These are phyloP conservation scores for Poa pratensis DNA, from an alignment of 176 grass and related monocot genomes.

Conservation along the genomic window DNA sequence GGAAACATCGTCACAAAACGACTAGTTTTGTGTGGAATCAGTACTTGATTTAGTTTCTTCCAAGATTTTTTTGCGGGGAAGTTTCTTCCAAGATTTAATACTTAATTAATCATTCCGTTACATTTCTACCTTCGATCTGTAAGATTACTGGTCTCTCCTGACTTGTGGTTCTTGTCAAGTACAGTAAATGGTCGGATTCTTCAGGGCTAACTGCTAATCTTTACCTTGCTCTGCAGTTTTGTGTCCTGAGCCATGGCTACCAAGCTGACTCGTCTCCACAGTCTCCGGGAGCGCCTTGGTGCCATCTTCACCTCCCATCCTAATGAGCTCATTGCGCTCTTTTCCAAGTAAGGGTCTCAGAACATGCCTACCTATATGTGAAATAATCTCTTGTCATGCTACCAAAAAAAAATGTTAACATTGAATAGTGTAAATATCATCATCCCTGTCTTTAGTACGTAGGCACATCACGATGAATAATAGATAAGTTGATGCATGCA, in stretches of 20 bases:
- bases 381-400: background rate
- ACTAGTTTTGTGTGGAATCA: conserved; percentile 29
- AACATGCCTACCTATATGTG: conserved; percentile 24
- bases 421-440: background rate
- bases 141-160: background rate
- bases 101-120: background rate
- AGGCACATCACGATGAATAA: background rate
- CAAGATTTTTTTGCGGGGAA: no score
- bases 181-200: no score
- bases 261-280: conserved; percentile 86
- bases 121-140: conserved; percentile 1
- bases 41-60: background rate
- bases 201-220: background rate
- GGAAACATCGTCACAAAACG: background rate
- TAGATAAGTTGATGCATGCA: conserved; percentile 4
- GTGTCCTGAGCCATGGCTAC: conserved; percentile 61
- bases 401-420: background rate
- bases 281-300: conserved; percentile 72
- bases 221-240: conserved; percentile 36
- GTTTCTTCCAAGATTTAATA: background rate
- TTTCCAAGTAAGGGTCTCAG: conserved; percentile 63
- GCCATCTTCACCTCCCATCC: conserved; percentile 86
- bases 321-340: conserved; percentile 95
- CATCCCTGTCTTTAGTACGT: background rate
- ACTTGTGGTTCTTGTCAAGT: no score